Conservation (phyloP, 1,284 basidiomycete species). For the Phlebopus sp. region DNA sequence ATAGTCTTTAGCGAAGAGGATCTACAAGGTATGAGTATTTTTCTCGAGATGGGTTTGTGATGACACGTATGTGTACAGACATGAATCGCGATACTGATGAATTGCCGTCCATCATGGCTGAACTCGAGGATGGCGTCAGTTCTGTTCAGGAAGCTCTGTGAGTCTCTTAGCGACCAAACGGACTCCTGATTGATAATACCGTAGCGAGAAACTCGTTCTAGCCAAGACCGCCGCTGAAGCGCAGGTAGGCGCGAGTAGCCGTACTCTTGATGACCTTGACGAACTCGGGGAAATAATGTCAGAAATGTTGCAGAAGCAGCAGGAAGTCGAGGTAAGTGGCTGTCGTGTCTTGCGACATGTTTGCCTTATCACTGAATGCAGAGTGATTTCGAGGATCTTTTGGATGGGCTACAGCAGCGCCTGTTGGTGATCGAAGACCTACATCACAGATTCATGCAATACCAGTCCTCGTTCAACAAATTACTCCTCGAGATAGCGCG, state of each 20-base stretch:
- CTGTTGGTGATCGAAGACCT: conserved; percentile 60
- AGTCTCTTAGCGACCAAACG: conserved; percentile 22
- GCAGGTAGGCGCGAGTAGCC: conserved; percentile 46
- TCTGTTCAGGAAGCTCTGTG: conserved; percentile 58
- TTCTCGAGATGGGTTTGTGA: background rate
- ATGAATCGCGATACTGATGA: conserved; percentile 78
- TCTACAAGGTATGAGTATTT: conserved; percentile 48
- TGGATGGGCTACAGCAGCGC: conserved; percentile 56
- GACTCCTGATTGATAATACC: conserved; percentile 3
- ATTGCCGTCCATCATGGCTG: conserved; percentile 66
- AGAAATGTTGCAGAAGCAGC: conserved; percentile 68
- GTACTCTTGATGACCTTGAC: conserved; percentile 61
- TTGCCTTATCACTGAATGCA: conserved; percentile 21
- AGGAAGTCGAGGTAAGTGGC: conserved; percentile 56
- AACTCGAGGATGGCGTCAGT: conserved; percentile 57
- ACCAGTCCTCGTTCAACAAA: conserved; percentile 68
- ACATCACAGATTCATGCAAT: conserved; percentile 60
- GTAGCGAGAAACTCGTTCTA: conserved; percentile 45
- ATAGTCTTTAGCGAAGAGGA: conserved; percentile 65
- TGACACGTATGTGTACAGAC: conserved; percentile 37
- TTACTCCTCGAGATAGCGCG: conserved; percentile 70
- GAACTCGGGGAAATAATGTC: conserved; percentile 74
- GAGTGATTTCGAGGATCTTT: conserved; percentile 50
- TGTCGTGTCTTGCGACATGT: background rate
- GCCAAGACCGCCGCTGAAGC: conserved; percentile 43